Conservation (phyloP, 2,329 filamentous ascomycete species). For the Pyricularia sp. region DNA sequence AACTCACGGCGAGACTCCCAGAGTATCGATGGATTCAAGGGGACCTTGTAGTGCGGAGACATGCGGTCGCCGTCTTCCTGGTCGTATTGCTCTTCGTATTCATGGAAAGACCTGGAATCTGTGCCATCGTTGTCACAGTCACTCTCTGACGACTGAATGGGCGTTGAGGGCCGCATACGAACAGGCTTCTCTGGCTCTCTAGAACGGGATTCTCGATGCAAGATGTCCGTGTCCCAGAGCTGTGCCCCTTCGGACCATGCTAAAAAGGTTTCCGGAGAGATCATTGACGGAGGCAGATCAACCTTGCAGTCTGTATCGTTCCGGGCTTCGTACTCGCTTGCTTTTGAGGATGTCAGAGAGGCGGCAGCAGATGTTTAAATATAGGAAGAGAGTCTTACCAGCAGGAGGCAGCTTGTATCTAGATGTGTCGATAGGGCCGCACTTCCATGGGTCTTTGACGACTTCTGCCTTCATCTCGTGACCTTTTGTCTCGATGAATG, state of each 20-base stretch:
- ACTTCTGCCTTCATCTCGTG: not conserved
- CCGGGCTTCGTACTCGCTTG: not conserved
- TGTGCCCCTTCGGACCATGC: conserved; percentile 8
- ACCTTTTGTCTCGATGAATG: not conserved
- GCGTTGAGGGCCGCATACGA: conserved; percentile 6
- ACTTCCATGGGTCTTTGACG: conserved; percentile 1
- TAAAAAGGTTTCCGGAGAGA: conserved; percentile 9
- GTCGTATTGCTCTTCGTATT: conserved; percentile 14
- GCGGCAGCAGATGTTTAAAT: not conserved
- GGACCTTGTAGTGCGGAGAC: conserved; percentile 10
- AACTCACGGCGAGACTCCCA: conserved; percentile 8
- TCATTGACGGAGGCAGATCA: not conserved
- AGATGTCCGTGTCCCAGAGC: conserved; percentile 5
- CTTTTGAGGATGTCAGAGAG: not conserved
- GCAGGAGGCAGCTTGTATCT: not conserved
- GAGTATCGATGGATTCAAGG: conserved; percentile 3
- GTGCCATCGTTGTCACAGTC: conserved; percentile 1
- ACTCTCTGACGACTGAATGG: conserved; percentile 6
- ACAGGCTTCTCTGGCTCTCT: not conserved
- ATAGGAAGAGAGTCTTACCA: not conserved
- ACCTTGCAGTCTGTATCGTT: not conserved
- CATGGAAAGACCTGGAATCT: conserved; percentile 5
- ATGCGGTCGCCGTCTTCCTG: conserved; percentile 10
- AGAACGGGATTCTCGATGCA: conserved; percentile 1
- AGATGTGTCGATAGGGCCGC: not conserved